Conservation (phyloP, 2,329 filamentous ascomycete species). For the Ophiostoma pallidulum region DNA sequence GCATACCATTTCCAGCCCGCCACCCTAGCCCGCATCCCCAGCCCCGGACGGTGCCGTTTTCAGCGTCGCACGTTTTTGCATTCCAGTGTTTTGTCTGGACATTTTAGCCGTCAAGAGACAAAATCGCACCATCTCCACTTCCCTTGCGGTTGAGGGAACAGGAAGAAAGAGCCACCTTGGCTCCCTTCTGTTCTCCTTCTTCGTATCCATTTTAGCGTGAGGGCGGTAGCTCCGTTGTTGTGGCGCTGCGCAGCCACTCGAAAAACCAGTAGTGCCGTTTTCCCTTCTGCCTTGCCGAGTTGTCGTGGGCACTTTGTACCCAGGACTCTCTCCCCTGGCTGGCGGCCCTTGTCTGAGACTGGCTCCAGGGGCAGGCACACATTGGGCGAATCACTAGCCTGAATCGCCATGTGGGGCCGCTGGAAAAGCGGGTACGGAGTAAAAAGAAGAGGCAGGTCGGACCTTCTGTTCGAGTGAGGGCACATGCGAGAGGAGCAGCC, state of each 20-base stretch:
- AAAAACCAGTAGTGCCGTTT: slow-evolving; percentile 6
- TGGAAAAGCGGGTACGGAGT: neutral
- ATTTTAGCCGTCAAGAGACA: neutral
- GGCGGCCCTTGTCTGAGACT: neutral
- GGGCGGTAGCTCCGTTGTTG: slow-evolving; percentile 1
- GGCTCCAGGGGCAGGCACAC: slow-evolving; percentile 2
- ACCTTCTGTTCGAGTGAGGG: too few relatives aligned
- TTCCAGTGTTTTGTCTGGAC: too few relatives aligned
- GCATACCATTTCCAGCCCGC: neutral
- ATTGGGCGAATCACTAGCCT: neutral
- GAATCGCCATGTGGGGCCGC: neutral
- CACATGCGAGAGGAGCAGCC: too few relatives aligned
- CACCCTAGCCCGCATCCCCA: too few relatives aligned
- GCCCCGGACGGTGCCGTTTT: slow-evolving; percentile 2
- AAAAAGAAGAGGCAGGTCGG: neutral
- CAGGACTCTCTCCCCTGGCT: neutral
- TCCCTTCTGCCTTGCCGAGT: neutral
- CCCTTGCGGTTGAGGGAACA: too few relatives aligned
- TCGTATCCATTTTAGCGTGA: neutral
- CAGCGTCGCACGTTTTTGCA: neutral
- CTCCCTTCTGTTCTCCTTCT: neutral
- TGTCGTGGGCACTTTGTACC: neutral
- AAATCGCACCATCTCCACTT: slow-evolving; percentile 1
- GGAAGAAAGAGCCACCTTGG: too few relatives aligned
- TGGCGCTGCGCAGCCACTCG: slow-evolving; percentile 1